These are phyloP conservation scores for Phalaenopsis aphrodite DNA, from an alignment of 106 monocot species.

Conservation along the genomic window DNA sequence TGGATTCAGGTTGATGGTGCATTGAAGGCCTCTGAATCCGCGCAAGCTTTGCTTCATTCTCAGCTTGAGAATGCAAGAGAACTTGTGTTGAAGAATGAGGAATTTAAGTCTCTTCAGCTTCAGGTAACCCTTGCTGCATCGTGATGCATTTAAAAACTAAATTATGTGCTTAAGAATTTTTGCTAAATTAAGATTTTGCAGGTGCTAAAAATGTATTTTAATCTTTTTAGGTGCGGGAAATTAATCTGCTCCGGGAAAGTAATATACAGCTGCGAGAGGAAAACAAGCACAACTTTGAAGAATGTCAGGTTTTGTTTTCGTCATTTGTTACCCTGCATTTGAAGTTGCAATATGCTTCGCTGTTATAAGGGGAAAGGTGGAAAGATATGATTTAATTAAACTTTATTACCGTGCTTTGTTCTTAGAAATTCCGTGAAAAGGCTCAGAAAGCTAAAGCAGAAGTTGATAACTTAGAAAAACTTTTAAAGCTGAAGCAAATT, in stretches of 20 bases:
- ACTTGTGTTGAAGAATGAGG: conserved; percentile 64
- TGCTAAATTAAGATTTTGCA: neutral
- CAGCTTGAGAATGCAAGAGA: conserved; percentile 46
- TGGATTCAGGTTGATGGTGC: conserved; percentile 61
- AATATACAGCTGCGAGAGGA: conserved; percentile 91
- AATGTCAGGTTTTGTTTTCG: conserved; percentile 57
- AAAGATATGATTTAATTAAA: neutral
- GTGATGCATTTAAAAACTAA: neutral
- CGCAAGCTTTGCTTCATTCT: conserved; percentile 51
- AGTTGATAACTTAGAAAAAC: conserved; percentile 33
- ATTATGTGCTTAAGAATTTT: neutral
- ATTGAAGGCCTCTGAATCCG: conserved; percentile 57
- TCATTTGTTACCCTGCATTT: neutral
- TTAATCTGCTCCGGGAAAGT: conserved; percentile 94
- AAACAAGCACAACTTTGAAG: conserved; percentile 94
- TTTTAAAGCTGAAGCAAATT: conserved; percentile 45
- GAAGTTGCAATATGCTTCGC: neutral
- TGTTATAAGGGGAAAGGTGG: neutral
- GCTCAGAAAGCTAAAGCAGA: conserved; percentile 65
- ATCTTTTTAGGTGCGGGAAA: conserved; percentile 65
- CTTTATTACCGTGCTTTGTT: neutral
- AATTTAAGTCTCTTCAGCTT: conserved; percentile 79
- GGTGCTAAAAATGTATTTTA: neutral
- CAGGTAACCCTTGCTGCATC: conserved; percentile 36
- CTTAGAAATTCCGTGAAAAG: conserved; percentile 66